Base-by-base conservation (phyloP, 2,329 filamentous ascomycete genomes). In the Colletotrichum tanaceti region DNA sequence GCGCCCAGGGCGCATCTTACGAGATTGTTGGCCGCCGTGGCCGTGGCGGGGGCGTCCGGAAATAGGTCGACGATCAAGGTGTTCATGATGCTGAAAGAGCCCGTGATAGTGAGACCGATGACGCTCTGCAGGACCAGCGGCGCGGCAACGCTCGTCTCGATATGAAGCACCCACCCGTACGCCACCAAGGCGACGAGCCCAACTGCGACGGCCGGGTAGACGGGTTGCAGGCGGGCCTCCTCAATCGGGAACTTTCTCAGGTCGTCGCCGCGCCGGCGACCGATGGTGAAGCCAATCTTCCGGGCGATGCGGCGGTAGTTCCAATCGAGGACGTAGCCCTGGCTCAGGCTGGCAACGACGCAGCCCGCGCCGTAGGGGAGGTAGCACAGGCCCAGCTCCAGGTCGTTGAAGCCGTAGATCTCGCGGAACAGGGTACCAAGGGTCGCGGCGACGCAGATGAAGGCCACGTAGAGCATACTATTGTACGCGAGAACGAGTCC, bases 281-380 rank as follows among this genome's bases (percentile, higher is more conserved):
- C 86, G 71, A 93, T 86, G 2, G 82, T 79, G 65, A 93, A 82
- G 6, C 89, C 89, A 18, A 90, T 80, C 39, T 84, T 83, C 57
- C 81, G 83, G 1, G 92, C 91, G 54, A 89, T 85, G 46, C 91
- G 86, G 7, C 88, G 84, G 77, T 92, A 97, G 76, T 94, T 94
- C 83, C 87, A 89, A 77, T 88, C 86, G 55, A 87, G 79, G 6
- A 87, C 74, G 71, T 84, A 84, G 5, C 92, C 91, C 70, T 87
- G 86, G n/a, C 77, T 75, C 32, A 87, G 72, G 14, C 84, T 82
- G 1, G 85, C 81, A 11, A 82, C 67, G 46, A 80, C 84, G 65
- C 83, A 86, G 4, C 85, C 85, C 2, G 83, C 73, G 0, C 86
- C 86, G 59, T 87, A 84, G 0, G 86, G 85, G 14, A 88, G 78